Base-by-base conservation (phyloP, 2,329 filamentous ascomycete species). In the Pseudonectria buxi region DNA sequence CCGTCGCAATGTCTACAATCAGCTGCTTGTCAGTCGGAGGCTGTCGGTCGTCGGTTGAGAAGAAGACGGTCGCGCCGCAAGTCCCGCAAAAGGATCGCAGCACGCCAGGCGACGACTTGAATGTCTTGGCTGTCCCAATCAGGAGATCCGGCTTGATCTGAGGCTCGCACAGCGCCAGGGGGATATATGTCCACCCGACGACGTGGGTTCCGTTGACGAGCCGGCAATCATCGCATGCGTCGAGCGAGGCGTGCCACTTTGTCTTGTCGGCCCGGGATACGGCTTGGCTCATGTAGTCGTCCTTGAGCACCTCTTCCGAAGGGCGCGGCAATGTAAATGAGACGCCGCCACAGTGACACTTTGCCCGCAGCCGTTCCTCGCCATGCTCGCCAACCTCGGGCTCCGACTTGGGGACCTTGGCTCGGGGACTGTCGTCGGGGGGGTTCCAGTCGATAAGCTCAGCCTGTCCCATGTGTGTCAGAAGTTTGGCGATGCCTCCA, bases 301-400 rank as follows among this genome's bases (percentile, higher is more conserved):
- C 51, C 1, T 49, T 41, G 16, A 55, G 43, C 3, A 56, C 50
- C 12, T 50, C 50, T 5, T 54, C 34, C 4, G 49, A 55, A 2
- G 68, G 69, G 3, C 66, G 57, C 9, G 55, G 45, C 22, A 72
- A 54, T 5, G 62, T 64, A 46, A 72, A 71, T 4, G 62, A 65
- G 0, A 72, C 63, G 9, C 69, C 68, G 27, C 62, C 65, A 37
- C 69, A 73, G 36, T 63, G 56, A 43, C 69, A 72, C 40, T 68
- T 41, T 0, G 58, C 68, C 0, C 61, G 59, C 10, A 73, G 57
- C 13, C 59, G 48, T 26, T 68, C 61, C 28, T 58, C 46, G 9
- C 64, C 64, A 7, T 61, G 48, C 1, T 36, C 32, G 5, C 60
- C 62, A 7, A 57, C 35, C 40, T 65, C 62, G 0, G 47, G 39